phyloP scores from a whole-genome alignment of 306 rosid species.

The Castanospermum australe region DNA sequence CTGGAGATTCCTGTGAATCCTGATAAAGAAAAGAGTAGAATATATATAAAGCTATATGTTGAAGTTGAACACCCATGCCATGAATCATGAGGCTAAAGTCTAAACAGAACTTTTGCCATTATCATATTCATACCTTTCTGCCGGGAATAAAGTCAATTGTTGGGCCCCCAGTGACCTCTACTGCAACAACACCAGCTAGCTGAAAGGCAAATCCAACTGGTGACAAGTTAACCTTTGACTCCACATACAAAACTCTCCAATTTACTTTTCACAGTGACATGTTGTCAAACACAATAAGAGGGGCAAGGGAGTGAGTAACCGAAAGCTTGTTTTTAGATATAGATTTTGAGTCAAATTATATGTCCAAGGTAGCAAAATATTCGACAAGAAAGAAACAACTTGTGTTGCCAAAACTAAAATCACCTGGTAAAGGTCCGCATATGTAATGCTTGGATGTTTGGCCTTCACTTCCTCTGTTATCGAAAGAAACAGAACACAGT shows the following conservation, averaged over 20 bases:
- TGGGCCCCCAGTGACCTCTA: constrained; percentile 91
- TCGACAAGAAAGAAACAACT: background rate
- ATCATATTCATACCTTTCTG: constrained; percentile 63
- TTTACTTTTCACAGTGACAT: background rate
- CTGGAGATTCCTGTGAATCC: constrained; percentile 60
- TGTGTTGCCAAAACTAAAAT: constrained; percentile 4
- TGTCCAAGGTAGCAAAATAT: background rate
- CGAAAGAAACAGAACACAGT: constrained; percentile 13
- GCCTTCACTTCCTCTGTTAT: constrained; percentile 71
- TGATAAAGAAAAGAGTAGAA: constrained; percentile 22
- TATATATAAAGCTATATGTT: background rate
- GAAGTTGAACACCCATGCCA: constrained; percentile 6
- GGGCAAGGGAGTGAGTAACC: too few species aligned
- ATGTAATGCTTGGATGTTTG: constrained; percentile 61
- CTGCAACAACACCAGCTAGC: constrained; percentile 95
- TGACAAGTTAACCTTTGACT: constrained; percentile 7
- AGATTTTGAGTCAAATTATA: background rate
- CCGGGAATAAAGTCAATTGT: constrained; percentile 73
- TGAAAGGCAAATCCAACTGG: constrained; percentile 26
- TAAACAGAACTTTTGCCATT: background rate
- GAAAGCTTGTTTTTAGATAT: background rate
- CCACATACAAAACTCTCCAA: background rate
- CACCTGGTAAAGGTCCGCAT: constrained; percentile 90
- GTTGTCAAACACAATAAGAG: too few species aligned
- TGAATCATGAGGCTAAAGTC: background rate